Evolutionary conservation across 129 eudicot genomes (phyloP).

Genomic region (Centaurea solstitialis): DNA sequence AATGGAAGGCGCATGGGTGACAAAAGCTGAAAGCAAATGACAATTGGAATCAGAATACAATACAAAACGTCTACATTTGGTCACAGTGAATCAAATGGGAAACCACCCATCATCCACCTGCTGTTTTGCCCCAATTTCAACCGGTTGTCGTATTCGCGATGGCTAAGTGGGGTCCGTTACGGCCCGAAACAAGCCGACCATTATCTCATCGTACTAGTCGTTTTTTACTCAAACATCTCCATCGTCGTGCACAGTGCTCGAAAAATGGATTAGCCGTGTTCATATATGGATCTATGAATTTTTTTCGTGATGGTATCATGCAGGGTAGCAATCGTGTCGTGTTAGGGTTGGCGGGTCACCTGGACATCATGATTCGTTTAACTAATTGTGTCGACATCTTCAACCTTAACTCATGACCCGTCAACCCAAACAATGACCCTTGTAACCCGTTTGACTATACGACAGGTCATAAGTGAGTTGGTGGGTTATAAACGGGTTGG

Average conservation of each 20-base stretch:
- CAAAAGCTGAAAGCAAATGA: conserved; percentile 27
- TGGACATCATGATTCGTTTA: no score
- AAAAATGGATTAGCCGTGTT: no score
- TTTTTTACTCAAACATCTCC: background rate
- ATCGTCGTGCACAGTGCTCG: background rate
- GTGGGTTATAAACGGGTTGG: no score
- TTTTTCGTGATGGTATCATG: no score
- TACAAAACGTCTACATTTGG: conserved; percentile 14
- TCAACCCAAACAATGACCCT: no score
- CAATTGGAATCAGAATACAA: background rate
- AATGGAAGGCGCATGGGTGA: conserved; percentile 32
- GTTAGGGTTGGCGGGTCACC: no score
- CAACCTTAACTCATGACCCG: no score
- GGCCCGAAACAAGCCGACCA: conserved; percentile 22
- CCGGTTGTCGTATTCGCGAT: background rate
- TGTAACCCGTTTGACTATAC: no score
- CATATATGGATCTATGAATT: no score
- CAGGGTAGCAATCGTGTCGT: no score
- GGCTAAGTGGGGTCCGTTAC: conserved; percentile 12
- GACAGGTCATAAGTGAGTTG: no score
- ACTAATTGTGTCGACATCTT: no score
- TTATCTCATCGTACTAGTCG: background rate
- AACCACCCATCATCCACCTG: background rate
- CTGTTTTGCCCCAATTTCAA: conserved; percentile 16
- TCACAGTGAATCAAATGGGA: background rate